Evolutionary conservation across 345 rosid genomes (phyloP).

Genomic region (Mangifera indica): DNA sequence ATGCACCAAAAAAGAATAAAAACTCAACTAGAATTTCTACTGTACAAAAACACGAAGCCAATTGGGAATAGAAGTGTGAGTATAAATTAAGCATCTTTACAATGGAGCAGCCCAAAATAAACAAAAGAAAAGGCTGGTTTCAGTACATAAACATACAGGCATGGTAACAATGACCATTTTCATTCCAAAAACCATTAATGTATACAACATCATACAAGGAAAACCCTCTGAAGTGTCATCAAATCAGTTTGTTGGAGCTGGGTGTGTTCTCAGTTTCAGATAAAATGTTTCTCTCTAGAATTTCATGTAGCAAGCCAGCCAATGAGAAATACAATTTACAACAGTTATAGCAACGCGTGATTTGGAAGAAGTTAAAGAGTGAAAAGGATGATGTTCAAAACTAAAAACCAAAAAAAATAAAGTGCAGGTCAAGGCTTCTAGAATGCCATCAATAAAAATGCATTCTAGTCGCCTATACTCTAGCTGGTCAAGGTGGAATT

Average conservation of each 20-base stretch:
- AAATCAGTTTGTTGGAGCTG: background rate
- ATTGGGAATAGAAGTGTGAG: no score
- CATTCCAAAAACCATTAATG: background rate
- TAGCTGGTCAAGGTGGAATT: no score
- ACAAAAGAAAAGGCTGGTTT: background rate
- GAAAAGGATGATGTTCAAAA: conserved; percentile 7
- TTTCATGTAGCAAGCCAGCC: conserved; percentile 10
- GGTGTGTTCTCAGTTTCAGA: conserved; percentile 1
- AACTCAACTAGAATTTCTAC: no score
- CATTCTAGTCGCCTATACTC: no score
- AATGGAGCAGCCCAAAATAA: background rate
- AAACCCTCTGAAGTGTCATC: background rate
- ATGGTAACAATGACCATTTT: background rate
- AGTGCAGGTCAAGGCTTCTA: background rate
- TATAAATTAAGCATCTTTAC: background rate
- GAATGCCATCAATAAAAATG: no score
- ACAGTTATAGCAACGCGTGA: no score
- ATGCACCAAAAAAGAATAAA: no score
- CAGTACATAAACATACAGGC: background rate
- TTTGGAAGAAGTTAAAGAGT: conserved; percentile 1
- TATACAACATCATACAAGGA: background rate
- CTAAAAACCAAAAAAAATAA: background rate
- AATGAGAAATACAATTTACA: no score
- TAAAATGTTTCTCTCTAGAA: conserved; percentile 12
- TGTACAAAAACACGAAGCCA: no score